Evolutionary conservation across 345 rosid species (phyloP).

Genomic region (Linum tenue): DNA sequence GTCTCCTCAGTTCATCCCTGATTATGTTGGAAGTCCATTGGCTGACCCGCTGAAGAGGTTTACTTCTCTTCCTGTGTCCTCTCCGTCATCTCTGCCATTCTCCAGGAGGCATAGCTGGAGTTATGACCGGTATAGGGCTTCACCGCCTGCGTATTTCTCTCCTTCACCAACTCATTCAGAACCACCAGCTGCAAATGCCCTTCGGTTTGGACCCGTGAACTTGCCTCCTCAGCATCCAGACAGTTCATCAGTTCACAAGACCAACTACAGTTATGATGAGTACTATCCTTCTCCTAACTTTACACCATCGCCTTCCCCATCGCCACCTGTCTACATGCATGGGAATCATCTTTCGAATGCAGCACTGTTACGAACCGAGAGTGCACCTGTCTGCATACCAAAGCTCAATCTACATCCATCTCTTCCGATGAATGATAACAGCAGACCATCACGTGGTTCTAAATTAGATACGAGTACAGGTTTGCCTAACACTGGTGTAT

Average conservation of each 20-base stretch:
- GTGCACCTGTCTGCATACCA: conserved; percentile 79
- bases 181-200: conserved; percentile 41
- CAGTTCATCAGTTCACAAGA: conserved; percentile 34
- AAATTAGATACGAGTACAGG: conserved; percentile 33
- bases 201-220: conserved; percentile 29
- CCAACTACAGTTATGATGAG: conserved; percentile 42
- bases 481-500: conserved; percentile 29
- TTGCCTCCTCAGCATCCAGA: conserved; percentile 62
- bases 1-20: conserved; percentile 72
- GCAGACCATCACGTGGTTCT: conserved; percentile 22
- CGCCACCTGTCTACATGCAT: conserved; percentile 48
- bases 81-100: conserved; percentile 73
- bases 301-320: conserved; percentile 65
- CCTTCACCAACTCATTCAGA: conserved; percentile 84
- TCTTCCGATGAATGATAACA: conserved; percentile 38
- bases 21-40: conserved; percentile 96
- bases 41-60: conserved; percentile 78
- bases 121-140: conserved; percentile 36
- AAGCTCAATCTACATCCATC: conserved; percentile 45
- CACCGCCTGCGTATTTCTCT: conserved; percentile 49
- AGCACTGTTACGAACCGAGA: conserved; percentile 40
- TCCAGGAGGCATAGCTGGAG: conserved; percentile 89
- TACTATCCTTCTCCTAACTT: conserved; percentile 49
- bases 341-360: conserved; percentile 24
- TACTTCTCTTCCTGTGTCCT: conserved; percentile 65